Percentiles rank a stretch among this genome's conserved stretches.
Evolutionary conservation across 83 land plant genomes (phyloP).

Genomic region (Picea abies): DNA sequence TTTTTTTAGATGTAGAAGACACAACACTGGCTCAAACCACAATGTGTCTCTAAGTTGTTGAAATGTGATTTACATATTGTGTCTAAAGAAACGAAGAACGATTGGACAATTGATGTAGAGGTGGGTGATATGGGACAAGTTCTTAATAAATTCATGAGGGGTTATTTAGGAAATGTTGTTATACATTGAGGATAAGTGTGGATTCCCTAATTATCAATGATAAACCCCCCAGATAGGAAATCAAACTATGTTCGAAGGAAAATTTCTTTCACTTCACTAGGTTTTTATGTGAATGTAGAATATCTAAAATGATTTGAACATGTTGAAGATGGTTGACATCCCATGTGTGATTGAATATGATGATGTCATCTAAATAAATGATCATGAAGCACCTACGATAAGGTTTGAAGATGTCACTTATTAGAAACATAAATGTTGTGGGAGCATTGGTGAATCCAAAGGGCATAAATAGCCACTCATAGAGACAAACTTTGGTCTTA

Average conservation of each 20-base stretch:
- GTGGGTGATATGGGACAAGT: background rate
- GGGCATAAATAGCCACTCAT: background rate
- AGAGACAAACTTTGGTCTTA: background rate
- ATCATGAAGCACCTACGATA: too few species aligned
- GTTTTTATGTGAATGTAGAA: background rate
- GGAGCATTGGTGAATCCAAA: background rate
- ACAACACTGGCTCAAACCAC: background rate
- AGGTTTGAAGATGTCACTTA: background rate
- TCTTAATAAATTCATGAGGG: background rate
- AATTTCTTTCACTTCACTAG: background rate
- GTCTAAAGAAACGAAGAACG: background rate
- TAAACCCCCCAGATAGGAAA: background rate
- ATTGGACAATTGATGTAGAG: background rate
- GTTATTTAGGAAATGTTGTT: too few species aligned
- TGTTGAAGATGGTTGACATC: background rate
- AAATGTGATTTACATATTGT: background rate
- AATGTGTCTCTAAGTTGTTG: background rate
- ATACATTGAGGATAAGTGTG: too few species aligned
- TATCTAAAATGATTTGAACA: background rate
- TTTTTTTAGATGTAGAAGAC: background rate
- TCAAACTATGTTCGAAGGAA: background rate
- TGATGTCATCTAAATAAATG: background rate
- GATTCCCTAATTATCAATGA: background rate
- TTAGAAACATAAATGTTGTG: background rate
- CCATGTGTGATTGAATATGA: background rate